phyloP scores from a whole-genome alignment of 1,284 basidiomycete species.

The Gastroboletus turbinatus region DNA sequence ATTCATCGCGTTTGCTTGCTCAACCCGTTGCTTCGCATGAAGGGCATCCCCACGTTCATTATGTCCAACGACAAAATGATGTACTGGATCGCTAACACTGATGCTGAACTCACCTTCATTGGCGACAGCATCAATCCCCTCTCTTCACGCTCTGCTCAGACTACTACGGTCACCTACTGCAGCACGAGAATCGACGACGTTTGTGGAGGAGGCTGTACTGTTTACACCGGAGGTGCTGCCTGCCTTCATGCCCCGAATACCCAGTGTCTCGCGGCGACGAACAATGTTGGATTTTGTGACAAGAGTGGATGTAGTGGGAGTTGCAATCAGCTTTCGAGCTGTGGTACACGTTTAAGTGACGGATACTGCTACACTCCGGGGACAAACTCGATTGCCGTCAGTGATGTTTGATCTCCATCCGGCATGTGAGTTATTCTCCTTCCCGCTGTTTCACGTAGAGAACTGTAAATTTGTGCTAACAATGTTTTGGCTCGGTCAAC shows the following conservation, averaged over 20 bases:
- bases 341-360: not conserved
- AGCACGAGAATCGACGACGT: not conserved
- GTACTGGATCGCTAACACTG: not conserved
- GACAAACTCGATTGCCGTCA: not conserved
- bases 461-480: not conserved
- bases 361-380: not conserved
- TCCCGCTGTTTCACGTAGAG: not conserved
- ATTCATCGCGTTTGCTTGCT: not conserved
- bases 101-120: not conserved
- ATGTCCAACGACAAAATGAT: not conserved
- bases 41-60: not conserved
- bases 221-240: not conserved
- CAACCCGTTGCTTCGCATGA: not conserved
- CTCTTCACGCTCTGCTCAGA: not conserved
- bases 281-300: not conserved
- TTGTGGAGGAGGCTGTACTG: not conserved
- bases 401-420: not conserved
- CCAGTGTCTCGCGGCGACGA: not conserved
- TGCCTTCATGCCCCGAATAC: not conserved
- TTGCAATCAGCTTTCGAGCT: not conserved
- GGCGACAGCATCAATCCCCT: not conserved
- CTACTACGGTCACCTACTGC: not conserved
- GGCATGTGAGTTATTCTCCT: not conserved
- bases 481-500: not conserved
- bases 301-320: not conserved